phyloP scores from a whole-genome alignment of 495 filamentous ascomycete species.

The Penicillium bovifimosum region DNA sequence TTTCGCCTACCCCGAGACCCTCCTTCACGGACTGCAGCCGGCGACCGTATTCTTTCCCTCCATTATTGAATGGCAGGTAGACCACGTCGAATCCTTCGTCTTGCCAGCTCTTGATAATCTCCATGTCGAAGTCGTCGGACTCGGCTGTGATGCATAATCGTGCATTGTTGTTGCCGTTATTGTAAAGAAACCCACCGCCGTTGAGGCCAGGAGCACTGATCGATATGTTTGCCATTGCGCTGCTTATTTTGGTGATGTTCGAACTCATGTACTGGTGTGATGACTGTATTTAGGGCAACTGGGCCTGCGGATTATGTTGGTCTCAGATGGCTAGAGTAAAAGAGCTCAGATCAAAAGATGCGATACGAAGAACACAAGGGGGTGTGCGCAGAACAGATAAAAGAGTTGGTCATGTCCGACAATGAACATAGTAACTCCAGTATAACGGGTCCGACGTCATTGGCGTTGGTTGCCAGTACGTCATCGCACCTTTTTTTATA shows the following conservation, averaged over 20 bases:
- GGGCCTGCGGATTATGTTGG: background rate
- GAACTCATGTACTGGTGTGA: background rate
- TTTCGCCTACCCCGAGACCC: slow-evolving; percentile 43
- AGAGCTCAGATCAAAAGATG: background rate
- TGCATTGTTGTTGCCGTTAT: slow-evolving; percentile 41
- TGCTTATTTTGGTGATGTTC: background rate
- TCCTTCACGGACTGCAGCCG: slow-evolving; percentile 42
- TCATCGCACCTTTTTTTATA: slow-evolving; percentile 10
- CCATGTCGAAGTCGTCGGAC: slow-evolving; percentile 52
- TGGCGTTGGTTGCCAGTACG: slow-evolving; percentile 7
- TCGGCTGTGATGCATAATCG: slow-evolving; percentile 62
- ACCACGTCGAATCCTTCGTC: slow-evolving; percentile 62
- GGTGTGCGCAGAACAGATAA: background rate
- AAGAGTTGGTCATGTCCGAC: background rate
- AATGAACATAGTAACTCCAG: slow-evolving; percentile 1
- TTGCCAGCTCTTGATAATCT: slow-evolving; percentile 53
- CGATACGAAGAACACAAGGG: background rate
- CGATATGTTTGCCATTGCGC: slow-evolving; percentile 33
- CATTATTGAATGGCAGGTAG: slow-evolving; percentile 52
- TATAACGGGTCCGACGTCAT: slow-evolving; percentile 18
- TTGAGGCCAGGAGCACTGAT: slow-evolving; percentile 34
- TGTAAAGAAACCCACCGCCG: slow-evolving; percentile 39
- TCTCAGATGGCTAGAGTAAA: background rate
- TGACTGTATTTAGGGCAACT: background rate
- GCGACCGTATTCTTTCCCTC: slow-evolving; percentile 48